phyloP scores from a whole-genome alignment of 2,329 filamentous ascomycete species.

The Thielaviopsis euricoi region DNA sequence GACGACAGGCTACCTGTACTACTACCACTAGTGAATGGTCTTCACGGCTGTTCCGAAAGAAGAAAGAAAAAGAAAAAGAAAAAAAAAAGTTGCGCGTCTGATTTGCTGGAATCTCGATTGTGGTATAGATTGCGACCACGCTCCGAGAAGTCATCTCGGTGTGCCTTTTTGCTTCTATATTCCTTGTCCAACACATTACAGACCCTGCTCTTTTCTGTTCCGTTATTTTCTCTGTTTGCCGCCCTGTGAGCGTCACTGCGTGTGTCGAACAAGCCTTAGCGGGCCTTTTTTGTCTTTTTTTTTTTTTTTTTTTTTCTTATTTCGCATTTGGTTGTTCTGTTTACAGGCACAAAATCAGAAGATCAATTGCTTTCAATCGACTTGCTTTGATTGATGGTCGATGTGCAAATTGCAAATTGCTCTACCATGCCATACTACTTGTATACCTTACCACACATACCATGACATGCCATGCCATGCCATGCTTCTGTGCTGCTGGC shows the following conservation, averaged over 20 bases:
- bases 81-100: not conserved
- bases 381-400: too few species aligned
- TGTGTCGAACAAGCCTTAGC: not conserved
- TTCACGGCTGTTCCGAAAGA: not conserved
- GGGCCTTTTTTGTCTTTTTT: too few species aligned
- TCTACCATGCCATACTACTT: too few species aligned
- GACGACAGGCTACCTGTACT: not conserved
- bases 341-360: not conserved
- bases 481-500: too few species aligned
- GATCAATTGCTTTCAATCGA: not conserved
- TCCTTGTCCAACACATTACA: not conserved
- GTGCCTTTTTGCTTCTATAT: not conserved
- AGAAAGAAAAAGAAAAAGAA: too few species aligned
- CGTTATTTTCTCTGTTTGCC: not conserved
- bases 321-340: not conserved
- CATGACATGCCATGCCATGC: too few species aligned
- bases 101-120: not conserved
- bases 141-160: not conserved
- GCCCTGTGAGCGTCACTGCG: not conserved
- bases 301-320: not conserved
- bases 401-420: too few species aligned
- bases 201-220: not conserved
- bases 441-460: too few species aligned
- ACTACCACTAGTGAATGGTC: not conserved
- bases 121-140: too few species aligned